phyloP scores from a whole-genome alignment of 352 stramenopile species.

The Thalassiosira mediterranea region DNA sequence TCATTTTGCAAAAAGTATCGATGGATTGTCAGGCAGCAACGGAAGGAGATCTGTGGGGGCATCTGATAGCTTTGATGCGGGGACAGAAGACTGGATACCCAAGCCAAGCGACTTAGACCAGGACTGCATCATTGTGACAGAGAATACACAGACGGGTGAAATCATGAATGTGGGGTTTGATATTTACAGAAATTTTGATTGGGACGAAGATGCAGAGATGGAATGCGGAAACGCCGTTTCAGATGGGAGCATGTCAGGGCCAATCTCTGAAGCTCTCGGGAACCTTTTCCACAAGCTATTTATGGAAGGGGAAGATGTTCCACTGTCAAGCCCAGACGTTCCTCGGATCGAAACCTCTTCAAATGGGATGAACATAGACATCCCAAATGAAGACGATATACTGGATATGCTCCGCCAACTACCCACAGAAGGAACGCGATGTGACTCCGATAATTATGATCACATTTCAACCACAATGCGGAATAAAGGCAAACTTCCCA shows the following conservation, averaged over 20 bases:
- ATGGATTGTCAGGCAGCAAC: too few relatives aligned
- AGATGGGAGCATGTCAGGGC: neutral
- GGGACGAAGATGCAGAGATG: neutral
- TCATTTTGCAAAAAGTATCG: too few relatives aligned
- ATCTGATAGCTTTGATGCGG: neutral
- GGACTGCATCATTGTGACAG: slow-evolving; percentile 19
- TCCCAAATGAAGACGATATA: too few relatives aligned
- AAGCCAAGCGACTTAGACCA: slow-evolving; percentile 6
- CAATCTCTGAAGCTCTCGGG: slow-evolving; percentile 9
- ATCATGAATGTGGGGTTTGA: slow-evolving; percentile 18
- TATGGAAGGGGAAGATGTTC: slow-evolving; percentile 4
- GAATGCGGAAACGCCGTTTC: neutral
- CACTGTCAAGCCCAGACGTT: too few relatives aligned
- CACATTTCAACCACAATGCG: too few relatives aligned
- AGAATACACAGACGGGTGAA: slow-evolving; percentile 6
- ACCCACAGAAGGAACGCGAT: too few relatives aligned
- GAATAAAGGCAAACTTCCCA: too few relatives aligned
- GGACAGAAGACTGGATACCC: neutral
- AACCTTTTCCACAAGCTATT: slow-evolving; percentile 20
- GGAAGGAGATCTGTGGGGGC: too few relatives aligned
- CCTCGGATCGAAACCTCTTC: too few relatives aligned
- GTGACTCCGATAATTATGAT: too few relatives aligned
- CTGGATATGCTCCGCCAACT: too few relatives aligned
- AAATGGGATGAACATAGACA: too few relatives aligned
- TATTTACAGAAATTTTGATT: slow-evolving; percentile 15